A percentile compares a stretch with the other conserved stretches of the same genome.
Conservation (phyloP, 306 rosid genomes). For the Vigna trinervia region DNA sequence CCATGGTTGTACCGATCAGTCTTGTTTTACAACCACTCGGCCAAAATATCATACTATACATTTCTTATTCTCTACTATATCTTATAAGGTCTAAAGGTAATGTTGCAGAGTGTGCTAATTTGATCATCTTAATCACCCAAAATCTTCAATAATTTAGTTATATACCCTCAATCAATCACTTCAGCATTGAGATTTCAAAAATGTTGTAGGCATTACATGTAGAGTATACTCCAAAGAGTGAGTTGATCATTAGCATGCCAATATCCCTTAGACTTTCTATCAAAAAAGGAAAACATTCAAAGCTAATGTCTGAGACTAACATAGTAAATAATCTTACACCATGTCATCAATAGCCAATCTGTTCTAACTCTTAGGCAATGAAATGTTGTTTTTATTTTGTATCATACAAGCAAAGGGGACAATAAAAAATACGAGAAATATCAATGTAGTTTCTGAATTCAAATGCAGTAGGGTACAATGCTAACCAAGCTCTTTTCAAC, state of each 20-base stretch:
- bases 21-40: too few species aligned
- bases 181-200: slow-evolving; percentile 1
- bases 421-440: too few species aligned
- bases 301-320: neutral
- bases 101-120: neutral
- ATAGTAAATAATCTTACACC: neutral
- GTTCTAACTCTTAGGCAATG: neutral
- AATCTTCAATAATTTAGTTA: slow-evolving; percentile 12
- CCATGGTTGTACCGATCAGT: too few species aligned
- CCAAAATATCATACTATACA: neutral
- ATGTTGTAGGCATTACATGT: slow-evolving; percentile 18
- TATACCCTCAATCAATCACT: slow-evolving; percentile 6
- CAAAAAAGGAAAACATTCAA: neutral
- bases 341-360: slow-evolving; percentile 2
- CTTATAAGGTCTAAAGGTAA: neutral
- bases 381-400: too few species aligned
- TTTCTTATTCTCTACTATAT: neutral
- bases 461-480: too few species aligned
- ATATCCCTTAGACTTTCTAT: slow-evolving; percentile 1
- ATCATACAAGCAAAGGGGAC: too few species aligned
- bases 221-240: neutral
- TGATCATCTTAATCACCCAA: slow-evolving; percentile 10
- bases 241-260: neutral
- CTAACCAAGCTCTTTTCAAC: too few species aligned
- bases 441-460: too few species aligned